Percentiles rank a stretch among this genome's conserved stretches.
These are phyloP conservation scores for Gossypium rotundifolium DNA, from an alignment of 345 rosid genomes.

Conservation along the genomic window DNA sequence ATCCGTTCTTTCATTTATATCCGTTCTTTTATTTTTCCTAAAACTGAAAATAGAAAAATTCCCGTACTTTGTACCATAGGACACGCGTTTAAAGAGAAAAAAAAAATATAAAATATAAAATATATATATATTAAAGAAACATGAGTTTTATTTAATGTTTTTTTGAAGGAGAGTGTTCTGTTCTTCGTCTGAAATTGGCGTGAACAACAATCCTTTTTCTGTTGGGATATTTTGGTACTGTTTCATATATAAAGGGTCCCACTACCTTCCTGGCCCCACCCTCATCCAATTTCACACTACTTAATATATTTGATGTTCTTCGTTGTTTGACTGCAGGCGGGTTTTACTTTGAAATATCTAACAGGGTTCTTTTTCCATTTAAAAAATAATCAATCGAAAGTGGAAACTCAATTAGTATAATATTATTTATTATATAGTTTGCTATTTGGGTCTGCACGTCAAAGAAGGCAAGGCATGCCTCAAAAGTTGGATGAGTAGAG, in stretches of 20 bases:
- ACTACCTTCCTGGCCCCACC: not conserved
- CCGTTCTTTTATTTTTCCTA: too few species aligned
- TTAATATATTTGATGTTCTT: not conserved
- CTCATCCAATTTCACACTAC: not conserved
- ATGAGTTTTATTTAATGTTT: not conserved
- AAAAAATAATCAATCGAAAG: too few species aligned
- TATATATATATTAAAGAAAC: not conserved
- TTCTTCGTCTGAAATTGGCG: not conserved
- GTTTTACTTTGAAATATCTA: not conserved
- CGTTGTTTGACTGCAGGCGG: not conserved
- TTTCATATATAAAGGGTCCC: not conserved
- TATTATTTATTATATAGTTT: not conserved
- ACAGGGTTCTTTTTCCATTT: not conserved
- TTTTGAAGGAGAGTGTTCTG: too few species aligned
- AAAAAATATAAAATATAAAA: not conserved
- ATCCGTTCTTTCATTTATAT: too few species aligned
- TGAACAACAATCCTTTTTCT: conserved; percentile 22
- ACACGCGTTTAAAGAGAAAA: not conserved
- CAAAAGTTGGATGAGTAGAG: conserved; percentile 12
- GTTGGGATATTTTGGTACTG: conserved; percentile 19
- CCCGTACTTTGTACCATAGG: not conserved
- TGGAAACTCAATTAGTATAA: too few species aligned
- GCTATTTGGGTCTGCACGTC: conserved; percentile 9
- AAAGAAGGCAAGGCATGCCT: conserved; percentile 24
- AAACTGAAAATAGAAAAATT: not conserved